phyloP scores from a whole-genome alignment of 768 basidiomycete genomes.

The Cystoderma amianthinum region DNA sequence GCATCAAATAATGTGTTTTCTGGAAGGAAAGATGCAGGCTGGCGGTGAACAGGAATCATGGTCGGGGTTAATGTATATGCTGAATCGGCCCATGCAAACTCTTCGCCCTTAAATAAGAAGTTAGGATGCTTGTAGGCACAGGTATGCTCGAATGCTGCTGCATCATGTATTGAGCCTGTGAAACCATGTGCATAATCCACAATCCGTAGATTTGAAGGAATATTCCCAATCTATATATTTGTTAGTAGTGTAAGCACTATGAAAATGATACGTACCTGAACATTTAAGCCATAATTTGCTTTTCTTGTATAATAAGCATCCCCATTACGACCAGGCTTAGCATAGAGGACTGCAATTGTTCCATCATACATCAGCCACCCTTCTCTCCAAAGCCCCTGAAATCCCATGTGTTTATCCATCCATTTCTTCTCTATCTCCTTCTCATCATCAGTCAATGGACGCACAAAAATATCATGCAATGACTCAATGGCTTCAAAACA shows the following conservation, averaged over 20 bases:
- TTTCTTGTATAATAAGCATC: no score
- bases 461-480: constrained; percentile 4
- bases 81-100: constrained; percentile 17
- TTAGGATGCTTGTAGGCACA: constrained; percentile 13
- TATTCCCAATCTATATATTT: no score
- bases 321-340: no score
- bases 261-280: no score
- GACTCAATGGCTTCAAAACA: constrained; percentile 21
- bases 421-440: not conserved
- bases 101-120: constrained; percentile 18
- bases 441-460: not conserved
- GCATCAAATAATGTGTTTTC: constrained; percentile 20
- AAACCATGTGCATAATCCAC: no score
- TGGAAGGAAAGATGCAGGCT: constrained; percentile 17
- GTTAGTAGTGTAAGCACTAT: no score
- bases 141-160: constrained; percentile 23
- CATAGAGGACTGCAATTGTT: no score
- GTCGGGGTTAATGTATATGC: constrained; percentile 7
- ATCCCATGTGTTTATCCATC: no score
- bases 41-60: constrained; percentile 16
- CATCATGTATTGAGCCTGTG: constrained; percentile 27
- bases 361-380: no score
- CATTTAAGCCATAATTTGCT: no score
- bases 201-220: no score
- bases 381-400: no score